Evolutionary conservation across 2,329 filamentous ascomycete genomes (phyloP).

Genomic region (Aspergillus oerlinghausenensis): DNA sequence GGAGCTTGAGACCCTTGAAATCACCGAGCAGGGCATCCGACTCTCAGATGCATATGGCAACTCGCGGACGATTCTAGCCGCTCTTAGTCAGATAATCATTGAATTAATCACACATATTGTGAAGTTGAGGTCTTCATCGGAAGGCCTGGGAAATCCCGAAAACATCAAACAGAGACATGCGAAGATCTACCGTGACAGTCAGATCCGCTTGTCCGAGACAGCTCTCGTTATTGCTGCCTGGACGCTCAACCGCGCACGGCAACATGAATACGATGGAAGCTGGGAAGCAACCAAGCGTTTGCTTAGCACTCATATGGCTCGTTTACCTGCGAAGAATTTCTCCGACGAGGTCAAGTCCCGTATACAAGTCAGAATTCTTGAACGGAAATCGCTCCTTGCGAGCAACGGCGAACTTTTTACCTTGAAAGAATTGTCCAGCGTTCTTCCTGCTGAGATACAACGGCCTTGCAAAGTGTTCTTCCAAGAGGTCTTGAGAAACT

Average conservation of each 20-base stretch:
- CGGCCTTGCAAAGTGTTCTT: conserved; percentile 20
- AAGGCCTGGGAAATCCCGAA: conserved; percentile 24
- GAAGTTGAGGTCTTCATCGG: conserved; percentile 27
- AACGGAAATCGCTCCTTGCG: conserved; percentile 29
- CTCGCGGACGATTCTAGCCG: conserved; percentile 35
- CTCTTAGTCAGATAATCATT: conserved; percentile 38
- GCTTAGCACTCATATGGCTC: conserved; percentile 26
- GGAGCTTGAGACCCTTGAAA: conserved; percentile 33
- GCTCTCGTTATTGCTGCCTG: conserved; percentile 38
- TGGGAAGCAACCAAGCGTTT: conserved; percentile 26
- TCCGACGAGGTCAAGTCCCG: conserved; percentile 23
- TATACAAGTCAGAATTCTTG: conserved; percentile 29
- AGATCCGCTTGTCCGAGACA: conserved; percentile 36
- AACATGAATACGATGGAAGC: conserved; percentile 18
- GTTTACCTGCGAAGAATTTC: conserved; percentile 28
- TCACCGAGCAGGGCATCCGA: conserved; percentile 27
- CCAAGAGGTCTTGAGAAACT: conserved; percentile 16
- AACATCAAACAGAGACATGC: conserved; percentile 40
- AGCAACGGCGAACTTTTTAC: conserved; percentile 35
- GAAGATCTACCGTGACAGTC: conserved; percentile 40
- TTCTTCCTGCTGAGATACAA: conserved; percentile 27
- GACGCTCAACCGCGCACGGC: conserved; percentile 33
- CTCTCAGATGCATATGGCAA: conserved; percentile 30
- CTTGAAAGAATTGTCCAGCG: conserved; percentile 24
- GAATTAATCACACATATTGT: conserved; percentile 38